Base-by-base conservation (phyloP, 2,329 filamentous ascomycete species). In the Trichothecium roseum region DNA sequence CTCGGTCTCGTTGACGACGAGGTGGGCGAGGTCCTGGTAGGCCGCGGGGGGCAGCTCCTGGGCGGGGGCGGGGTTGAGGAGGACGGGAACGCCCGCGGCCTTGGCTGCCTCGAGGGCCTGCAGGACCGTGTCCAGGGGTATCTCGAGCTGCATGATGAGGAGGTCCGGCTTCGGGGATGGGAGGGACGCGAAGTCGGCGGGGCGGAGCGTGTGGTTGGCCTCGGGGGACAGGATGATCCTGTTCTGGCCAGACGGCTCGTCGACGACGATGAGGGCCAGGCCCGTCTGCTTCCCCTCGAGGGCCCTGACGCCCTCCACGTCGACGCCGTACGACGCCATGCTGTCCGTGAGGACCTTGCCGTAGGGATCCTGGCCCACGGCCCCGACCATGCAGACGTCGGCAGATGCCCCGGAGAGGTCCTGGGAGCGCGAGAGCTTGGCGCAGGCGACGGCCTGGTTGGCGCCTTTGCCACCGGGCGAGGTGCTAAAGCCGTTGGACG, bases 401-500 rank as follows among this genome's bases (percentile, higher is more conserved):
- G 56, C 52, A 14, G 49, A 42, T 4, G 59, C 48, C 22, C 69
- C 53, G 32, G 50, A 40, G 36, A 56, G 45, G 40, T 52, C 40
- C 22, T 53, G 46, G 18, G 68, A 52, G 32, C 81, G 73, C 1
- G 84, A 91, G 34, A 93, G 74, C 43, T 89, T 84, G 34, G 81
- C 84, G 60, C 82, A 87, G 17, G 87, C 86, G 37, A 94, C 84
- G 40, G 87, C 88, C 64, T 96, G 89, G 65, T 96, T 96, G 41
- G 88, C 87, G 44, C 89, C 89, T 63, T 98, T 98, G 38, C 91
- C 89, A 49, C 89, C 91, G 20, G 83, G 80, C 30, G 83, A 87
- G 26, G 81, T 85, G 52, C 72, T 72, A 62, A 94, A 94, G 15
- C 76, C 78, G 44, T 67, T 78, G 32, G 85, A 74, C 3, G 84